Conservation (phyloP, 106 monocot species). For the Apostasia shenzhenica region DNA sequence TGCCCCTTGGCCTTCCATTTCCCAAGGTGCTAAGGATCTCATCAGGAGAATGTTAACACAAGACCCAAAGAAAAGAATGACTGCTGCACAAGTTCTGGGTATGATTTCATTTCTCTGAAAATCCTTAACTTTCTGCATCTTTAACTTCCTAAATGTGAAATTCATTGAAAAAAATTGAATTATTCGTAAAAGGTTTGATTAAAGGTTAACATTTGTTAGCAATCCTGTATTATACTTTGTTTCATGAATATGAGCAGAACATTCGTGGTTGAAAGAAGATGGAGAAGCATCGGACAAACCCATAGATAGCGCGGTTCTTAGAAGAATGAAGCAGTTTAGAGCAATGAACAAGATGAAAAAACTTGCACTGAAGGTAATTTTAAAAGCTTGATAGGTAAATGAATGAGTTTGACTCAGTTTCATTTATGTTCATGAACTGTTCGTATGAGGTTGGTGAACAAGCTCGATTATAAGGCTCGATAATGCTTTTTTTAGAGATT, state of each 20-base stretch:
- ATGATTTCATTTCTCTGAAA: background rate
- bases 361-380: conserved; percentile 54
- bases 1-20: conserved; percentile 69
- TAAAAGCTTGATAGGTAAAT: background rate
- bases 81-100: conserved; percentile 74
- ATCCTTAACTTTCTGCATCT: background rate
- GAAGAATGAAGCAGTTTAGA: conserved; percentile 81
- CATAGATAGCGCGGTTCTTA: conserved; percentile 61
- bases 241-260: conserved; percentile 25
- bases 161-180: no score
- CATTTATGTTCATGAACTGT: background rate
- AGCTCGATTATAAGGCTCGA: no score
- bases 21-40: conserved; percentile 61
- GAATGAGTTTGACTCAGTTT: no score
- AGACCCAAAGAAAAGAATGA: conserved; percentile 57
- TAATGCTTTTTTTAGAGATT: no score
- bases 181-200: no score
- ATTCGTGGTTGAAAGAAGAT: conserved; percentile 62
- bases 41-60: conserved; percentile 51
- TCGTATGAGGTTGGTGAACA: no score
- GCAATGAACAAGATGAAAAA: conserved; percentile 88
- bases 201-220: no score
- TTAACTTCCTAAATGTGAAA: background rate
- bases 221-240: background rate
- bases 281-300: conserved; percentile 63